phyloP scores from a whole-genome alignment of 1,139 yeast species.

The Geotrichum europaeum region DNA sequence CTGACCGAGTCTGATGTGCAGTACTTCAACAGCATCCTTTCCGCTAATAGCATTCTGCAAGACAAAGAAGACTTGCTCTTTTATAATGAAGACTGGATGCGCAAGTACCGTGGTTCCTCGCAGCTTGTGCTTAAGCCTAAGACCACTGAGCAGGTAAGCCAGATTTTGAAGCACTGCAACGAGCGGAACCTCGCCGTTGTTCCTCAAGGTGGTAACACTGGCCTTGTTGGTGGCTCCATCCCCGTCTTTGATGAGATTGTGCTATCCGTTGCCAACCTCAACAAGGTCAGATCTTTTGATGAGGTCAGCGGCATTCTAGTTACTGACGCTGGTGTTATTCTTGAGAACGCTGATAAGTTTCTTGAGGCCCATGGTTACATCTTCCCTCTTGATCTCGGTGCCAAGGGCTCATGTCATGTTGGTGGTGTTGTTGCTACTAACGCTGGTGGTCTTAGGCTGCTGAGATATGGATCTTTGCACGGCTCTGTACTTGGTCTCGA shows the following conservation, averaged over 20 bases:
- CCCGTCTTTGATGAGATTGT: conserved; percentile 92
- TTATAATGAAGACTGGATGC: conserved; percentile 94
- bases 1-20: conserved; percentile 55
- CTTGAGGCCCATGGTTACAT: conserved; percentile 78
- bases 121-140: conserved; percentile 78
- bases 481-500: conserved; percentile 90
- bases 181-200: conserved; percentile 75
- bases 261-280: conserved; percentile 61
- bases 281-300: conserved; percentile 78
- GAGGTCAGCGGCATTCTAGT: conserved; percentile 77
- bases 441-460: conserved; percentile 88
- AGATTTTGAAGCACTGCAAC: conserved; percentile 76
- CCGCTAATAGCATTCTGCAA: conserved; percentile 43
- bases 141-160: conserved; percentile 68
- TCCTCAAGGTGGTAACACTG: conserved; percentile 98
- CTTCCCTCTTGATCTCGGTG: conserved; percentile 92
- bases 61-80: conserved; percentile 51
- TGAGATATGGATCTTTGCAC: conserved; percentile 88
- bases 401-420: conserved; percentile 94
- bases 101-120: conserved; percentile 86
- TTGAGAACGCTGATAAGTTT: conserved; percentile 78
- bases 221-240: conserved; percentile 90
- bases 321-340: conserved; percentile 84
- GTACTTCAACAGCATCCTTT: conserved; percentile 54
- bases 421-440: conserved; percentile 96